Conservation (phyloP, 2,329 filamentous ascomycete species). For the Sporothrix euskadiensis region DNA sequence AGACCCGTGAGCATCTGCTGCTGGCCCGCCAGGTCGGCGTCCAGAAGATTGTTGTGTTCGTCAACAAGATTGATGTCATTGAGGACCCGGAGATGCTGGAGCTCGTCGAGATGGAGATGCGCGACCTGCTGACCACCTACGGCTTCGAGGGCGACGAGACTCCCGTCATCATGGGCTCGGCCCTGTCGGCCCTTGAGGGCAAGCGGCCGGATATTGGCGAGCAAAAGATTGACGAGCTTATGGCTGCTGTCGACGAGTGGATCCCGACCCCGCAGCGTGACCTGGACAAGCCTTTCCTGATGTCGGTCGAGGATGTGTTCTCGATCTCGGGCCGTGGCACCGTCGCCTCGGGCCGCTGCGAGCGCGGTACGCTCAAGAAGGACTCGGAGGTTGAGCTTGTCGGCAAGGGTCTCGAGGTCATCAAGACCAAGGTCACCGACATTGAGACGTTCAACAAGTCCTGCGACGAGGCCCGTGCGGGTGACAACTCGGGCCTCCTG, state of each 20-base stretch:
- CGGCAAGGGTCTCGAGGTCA: constrained; percentile 75
- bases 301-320: constrained; percentile 95
- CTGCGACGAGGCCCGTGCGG: constrained; percentile 91
- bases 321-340: constrained; percentile 92
- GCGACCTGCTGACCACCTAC: constrained; percentile 87
- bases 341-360: constrained; percentile 93
- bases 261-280: constrained; percentile 94
- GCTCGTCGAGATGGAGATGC: constrained; percentile 99
- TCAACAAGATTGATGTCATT: constrained; percentile 98
- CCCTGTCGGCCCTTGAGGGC: constrained; percentile 88
- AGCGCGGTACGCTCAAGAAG: constrained; percentile 91
- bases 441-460: constrained; percentile 99
- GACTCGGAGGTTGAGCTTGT: constrained; percentile 94
- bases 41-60: constrained; percentile 96
- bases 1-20: constrained; percentile 97
- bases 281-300: constrained; percentile 97
- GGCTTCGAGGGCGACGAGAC: constrained; percentile 98
- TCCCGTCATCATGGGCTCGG: constrained; percentile 94
- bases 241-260: constrained; percentile 88
- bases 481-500: constrained; percentile 96
- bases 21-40: constrained; percentile 98
- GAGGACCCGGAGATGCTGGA: constrained; percentile 99
- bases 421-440: constrained; percentile 99
- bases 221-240: constrained; percentile 86
- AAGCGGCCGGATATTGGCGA: constrained; percentile 84